Percentiles rank a stretch among this genome's conserved stretches.
Evolutionary conservation across 2,329 filamentous ascomycete genomes (phyloP).

Genomic region (Diplodia scrobiculata): DNA sequence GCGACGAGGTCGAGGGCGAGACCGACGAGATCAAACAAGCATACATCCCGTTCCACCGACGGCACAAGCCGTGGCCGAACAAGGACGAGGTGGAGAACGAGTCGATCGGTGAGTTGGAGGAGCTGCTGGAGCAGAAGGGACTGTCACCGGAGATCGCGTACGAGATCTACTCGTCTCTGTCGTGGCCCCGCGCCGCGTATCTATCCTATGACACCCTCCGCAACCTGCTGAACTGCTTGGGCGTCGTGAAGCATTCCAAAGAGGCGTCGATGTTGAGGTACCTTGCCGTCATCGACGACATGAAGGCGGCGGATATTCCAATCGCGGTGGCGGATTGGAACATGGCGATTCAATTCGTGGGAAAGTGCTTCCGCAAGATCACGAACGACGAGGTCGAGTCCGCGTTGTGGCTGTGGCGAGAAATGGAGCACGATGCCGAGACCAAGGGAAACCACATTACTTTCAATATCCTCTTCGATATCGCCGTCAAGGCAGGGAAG

Average conservation of each 20-base stretch:
- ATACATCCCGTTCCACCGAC: slow-evolving; percentile 10
- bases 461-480: slow-evolving; percentile 90
- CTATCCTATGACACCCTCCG: slow-evolving; percentile 59
- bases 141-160: slow-evolving; percentile 54
- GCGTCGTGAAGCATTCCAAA: slow-evolving; percentile 61
- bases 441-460: slow-evolving; percentile 73
- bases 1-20: slow-evolving; percentile 16
- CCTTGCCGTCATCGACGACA: slow-evolving; percentile 79
- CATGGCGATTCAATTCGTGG: slow-evolving; percentile 75
- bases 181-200: slow-evolving; percentile 56
- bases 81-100: slow-evolving; percentile 41
- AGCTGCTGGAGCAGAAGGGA: slow-evolving; percentile 49
- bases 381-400: slow-evolving; percentile 64
- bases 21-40: slow-evolving; percentile 8
- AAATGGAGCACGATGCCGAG: slow-evolving; percentile 78
- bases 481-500: slow-evolving; percentile 82
- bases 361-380: slow-evolving; percentile 65
- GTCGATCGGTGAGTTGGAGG: slow-evolving; percentile 41
- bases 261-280: slow-evolving; percentile 74
- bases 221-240: slow-evolving; percentile 67
- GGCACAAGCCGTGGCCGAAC: slow-evolving; percentile 41
- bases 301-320: slow-evolving; percentile 71
- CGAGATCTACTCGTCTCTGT: slow-evolving; percentile 56
- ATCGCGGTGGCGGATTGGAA: slow-evolving; percentile 76
- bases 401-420: slow-evolving; percentile 76